Base-by-base conservation (phyloP, 371 early-diverging fungal species). In the Encephalitozoon cuniculi region DNA sequence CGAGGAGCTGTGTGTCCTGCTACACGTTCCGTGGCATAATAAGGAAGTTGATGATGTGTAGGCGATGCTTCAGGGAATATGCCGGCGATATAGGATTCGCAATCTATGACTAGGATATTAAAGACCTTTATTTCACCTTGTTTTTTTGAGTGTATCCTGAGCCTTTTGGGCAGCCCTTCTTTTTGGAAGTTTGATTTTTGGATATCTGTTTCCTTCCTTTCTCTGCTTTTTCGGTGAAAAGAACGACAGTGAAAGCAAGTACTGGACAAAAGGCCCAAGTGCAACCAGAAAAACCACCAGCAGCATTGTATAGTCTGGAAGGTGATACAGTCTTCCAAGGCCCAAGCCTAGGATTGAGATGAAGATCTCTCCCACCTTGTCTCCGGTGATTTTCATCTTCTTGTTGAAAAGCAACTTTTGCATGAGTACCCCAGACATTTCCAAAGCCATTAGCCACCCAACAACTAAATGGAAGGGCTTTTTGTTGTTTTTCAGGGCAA, bases 11-110 rank as follows among this genome's bases (percentile, higher is more conserved):
- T 64, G 59, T 74, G 69, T 72, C 81, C 30, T 86, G 77, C 86
- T 94, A 93, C 88, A 89, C 92, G 77, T 94, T 96, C 90, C 92
- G 90, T 83, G 97, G 96, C 89, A 89, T 97, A 83, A 99, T 97
- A 89, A 94, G 97, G 89, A 96, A 95, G 90, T 95, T 95, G 89
- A 90, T 89, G 81, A 88, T 99, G 78, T 99, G 99, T 91, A 92
- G 99, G 89, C 95, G 96, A 89, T 97, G 97, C 90, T 96, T 97
- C 92, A 94, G 96, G 88, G 94, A 96, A 89, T 91, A 96, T 88
- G 89, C 96, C 86, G 87, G 86, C 75, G 94, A 94, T 85, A 96
- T 99, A 88, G 99, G 99, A 81, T 95, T 97, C 89, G 74, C 70
- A 40, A 79, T 73, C 37, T 55, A 69, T n/a, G 77, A 83, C 78